Base-by-base conservation (phyloP, 371 early-diverging fungal species). In the Rhizopus stolonifer region DNA sequence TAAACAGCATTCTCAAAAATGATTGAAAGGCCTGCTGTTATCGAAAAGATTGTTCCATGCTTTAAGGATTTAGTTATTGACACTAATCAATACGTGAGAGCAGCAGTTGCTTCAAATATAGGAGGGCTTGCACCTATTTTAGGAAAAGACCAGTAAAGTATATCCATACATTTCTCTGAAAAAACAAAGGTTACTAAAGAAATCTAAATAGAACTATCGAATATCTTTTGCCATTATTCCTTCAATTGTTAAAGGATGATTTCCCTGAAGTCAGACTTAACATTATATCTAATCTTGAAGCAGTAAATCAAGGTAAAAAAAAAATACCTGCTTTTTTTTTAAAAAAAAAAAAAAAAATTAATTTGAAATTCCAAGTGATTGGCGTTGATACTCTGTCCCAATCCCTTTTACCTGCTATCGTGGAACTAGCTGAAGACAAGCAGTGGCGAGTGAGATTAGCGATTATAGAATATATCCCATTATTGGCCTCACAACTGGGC, bases 371-470 rank as follows among this genome's bases (percentile, higher is more conserved):
- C 18, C 61, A n/a, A 80, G 96, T 96, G 34, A 95, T 99, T 58
- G 99, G 99, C 42, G 91, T 99, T 58, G 96, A 99, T 50, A 86
- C 92, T 33, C 81, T 99, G 23, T 95, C 98, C 18, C 95, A 96
- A 67, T 95, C 95, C 4, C 82, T 99, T 42, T 77, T 99, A 48
- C 98, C 98, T 8, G 99, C 99, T 9, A 96, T 99, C 64, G 90
- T 98, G 21, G 97, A 97, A 70, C 79, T 99, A 22, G 95, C 98
- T 11, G 97, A 98, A 77, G 99, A 99, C 72, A 96, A 96, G 79
- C 96, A 97, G 65, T 99, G 99, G 99, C 89, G 99, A 39, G 96
- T 98, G 44, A 91, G 99, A 22, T 74, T 95, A 63, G 98, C 97
- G 2, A 97, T 99, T 61, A 97, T 99, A 69, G 96, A 97, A 63